phyloP scores from a whole-genome alignment of 2,329 filamentous ascomycete genomes.

The Herpotrichia juniperi region DNA sequence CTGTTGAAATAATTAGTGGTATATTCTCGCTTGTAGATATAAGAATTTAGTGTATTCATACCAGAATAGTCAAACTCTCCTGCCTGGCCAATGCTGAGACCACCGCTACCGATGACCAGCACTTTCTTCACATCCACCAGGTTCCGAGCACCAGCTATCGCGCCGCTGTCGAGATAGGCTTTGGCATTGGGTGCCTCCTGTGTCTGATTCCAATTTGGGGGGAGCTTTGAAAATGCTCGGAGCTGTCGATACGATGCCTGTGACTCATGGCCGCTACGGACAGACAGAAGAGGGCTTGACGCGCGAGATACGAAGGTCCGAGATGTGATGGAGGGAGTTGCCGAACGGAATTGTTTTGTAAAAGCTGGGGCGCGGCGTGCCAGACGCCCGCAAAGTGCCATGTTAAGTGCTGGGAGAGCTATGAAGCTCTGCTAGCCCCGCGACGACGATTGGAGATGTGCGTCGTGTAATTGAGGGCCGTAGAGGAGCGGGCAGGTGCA shows the following conservation, averaged over 20 bases:
- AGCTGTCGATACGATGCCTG: slow-evolving; percentile 39
- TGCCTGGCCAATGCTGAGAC: slow-evolving; percentile 94
- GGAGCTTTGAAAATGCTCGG: slow-evolving; percentile 45
- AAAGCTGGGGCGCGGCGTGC: slow-evolving; percentile 47
- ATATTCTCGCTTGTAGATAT: background rate
- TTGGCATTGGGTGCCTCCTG: slow-evolving; percentile 80
- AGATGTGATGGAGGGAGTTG: slow-evolving; percentile 33
- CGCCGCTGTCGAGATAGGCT: slow-evolving; percentile 88
- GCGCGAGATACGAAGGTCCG: slow-evolving; percentile 41
- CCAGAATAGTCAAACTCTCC: slow-evolving; percentile 99
- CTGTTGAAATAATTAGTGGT: slow-evolving; percentile 54
- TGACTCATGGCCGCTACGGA: slow-evolving; percentile 39
- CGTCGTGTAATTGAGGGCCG: slow-evolving; percentile 14
- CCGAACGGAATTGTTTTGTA: slow-evolving; percentile 38
- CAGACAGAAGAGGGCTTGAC: slow-evolving; percentile 36
- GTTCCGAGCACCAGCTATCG: slow-evolving; percentile 76
- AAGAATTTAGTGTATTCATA: slow-evolving; percentile 50
- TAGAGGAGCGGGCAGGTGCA: slow-evolving; percentile 24
- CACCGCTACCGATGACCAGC: slow-evolving; percentile 92
- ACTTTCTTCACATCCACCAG: slow-evolving; percentile 95
- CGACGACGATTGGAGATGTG: slow-evolving; percentile 12
- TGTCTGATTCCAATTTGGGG: slow-evolving; percentile 47
- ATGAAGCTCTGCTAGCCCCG: slow-evolving; percentile 34
- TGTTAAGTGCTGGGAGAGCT: slow-evolving; percentile 41
- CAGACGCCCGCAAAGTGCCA: slow-evolving; percentile 51